These are phyloP conservation scores for Arthrocladium fulminans DNA, from an alignment of 2,329 filamentous ascomycete genomes.

Conservation along the genomic window DNA sequence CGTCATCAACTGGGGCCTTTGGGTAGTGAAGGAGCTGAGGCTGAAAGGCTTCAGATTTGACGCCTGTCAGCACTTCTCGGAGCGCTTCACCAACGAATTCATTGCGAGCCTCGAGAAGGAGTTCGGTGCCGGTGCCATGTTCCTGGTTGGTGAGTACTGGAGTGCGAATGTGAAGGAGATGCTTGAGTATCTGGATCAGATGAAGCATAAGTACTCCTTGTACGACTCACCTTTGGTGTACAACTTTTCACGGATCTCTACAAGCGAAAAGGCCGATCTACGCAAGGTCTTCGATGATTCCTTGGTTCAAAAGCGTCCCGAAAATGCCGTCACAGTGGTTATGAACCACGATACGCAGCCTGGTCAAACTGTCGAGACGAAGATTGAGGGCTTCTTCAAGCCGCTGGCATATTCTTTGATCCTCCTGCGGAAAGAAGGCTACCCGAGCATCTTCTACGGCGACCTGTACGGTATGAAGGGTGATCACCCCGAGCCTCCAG, in stretches of 20 bases:
- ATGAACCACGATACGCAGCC: slow-evolving; percentile 37
- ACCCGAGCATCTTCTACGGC: slow-evolving; percentile 56
- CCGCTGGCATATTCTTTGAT: slow-evolving; percentile 58
- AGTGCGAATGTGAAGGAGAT: slow-evolving; percentile 46
- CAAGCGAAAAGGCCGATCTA: slow-evolving; percentile 47
- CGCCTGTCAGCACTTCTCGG: slow-evolving; percentile 57
- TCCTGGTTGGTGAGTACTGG: slow-evolving; percentile 41
- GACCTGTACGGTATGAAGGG: slow-evolving; percentile 52
- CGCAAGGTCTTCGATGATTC: slow-evolving; percentile 51
- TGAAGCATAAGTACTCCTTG: slow-evolving; percentile 49
- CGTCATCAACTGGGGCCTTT: slow-evolving; percentile 53
- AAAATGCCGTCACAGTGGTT: slow-evolving; percentile 53
- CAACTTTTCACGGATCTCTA: slow-evolving; percentile 53
- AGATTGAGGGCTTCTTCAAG: slow-evolving; percentile 55
- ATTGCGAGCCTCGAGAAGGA: slow-evolving; percentile 43
- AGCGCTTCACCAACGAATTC: slow-evolving; percentile 49
- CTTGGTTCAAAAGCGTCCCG: slow-evolving; percentile 42
- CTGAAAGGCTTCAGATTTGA: slow-evolving; percentile 57
- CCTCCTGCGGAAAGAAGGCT: slow-evolving; percentile 49
- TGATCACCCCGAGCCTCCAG: slow-evolving; percentile 34
- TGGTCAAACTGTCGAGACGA: slow-evolving; percentile 31
- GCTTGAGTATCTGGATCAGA: slow-evolving; percentile 45
- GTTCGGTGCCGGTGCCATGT: slow-evolving; percentile 36
- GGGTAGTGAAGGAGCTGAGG: slow-evolving; percentile 50
- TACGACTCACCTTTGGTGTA: slow-evolving; percentile 58